Evolutionary conservation across 495 filamentous ascomycete genomes (phyloP), one percentile per base, ranked within the genome.

Genomic region (Chlorociboria aeruginascens): DNA sequence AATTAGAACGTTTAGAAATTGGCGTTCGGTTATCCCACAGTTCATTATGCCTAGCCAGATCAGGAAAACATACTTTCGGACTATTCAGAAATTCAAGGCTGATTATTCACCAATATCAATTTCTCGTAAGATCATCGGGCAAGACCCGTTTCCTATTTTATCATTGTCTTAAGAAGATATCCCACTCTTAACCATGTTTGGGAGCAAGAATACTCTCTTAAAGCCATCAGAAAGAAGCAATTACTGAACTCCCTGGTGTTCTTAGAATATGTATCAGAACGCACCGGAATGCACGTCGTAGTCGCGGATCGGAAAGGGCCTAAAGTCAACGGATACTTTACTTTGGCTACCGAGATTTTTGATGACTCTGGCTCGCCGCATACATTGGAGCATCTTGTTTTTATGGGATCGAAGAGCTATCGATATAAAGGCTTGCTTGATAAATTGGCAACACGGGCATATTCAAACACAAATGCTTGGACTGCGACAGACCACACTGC

Each of bases 321-420:
- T 8, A 99, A 95, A 62, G 77, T 98, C 43, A 80, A 87, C 50
- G 93, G 92, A 10, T 94, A 89, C 63, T 97, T 99, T 65, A 78
- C 90, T 37, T 74, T 99, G 39, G 92, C 93, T 28, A 99, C 93
- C 8, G 92, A 99, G 64, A 95, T 99, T 55, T 83, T 92, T 52
- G 92, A 97, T 64, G 88, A 97, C 60, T 95, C 90, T 7, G 92
- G 92, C 13, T 82, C 92, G 7, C 92, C 92, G 3, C 92, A 97
- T 61, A 99, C 92, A 0, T 70, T 99, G 28, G 92, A 99, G 69
- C 92, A 99, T 69, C 69, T 99, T 9, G 78, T 86, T 55, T 99
- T 99, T 63, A 97, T 97, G 92, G 92, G 92, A 8, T 97, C 92
- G 25, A 89, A 86, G 61, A 89, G 75, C 63, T 97, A 93, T 68